Evolutionary conservation across 371 early-diverging fungal genomes (phyloP), one percentile per base, ranked within the genome.

Genomic region (Circinella minor): DNA sequence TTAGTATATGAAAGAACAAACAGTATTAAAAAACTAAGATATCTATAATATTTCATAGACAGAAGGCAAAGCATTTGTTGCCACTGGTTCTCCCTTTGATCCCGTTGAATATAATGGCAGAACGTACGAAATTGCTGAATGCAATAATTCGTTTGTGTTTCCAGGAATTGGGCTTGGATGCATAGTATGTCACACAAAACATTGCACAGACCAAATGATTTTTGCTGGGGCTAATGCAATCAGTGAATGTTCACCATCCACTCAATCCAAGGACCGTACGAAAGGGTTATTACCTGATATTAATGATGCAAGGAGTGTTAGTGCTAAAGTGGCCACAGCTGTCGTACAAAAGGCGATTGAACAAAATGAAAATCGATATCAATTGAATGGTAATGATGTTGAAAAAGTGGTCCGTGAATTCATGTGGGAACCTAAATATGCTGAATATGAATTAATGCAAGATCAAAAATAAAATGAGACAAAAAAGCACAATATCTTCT

Each of bases 121-220:
- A 37, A 67, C 27, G n/a, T 72, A 66, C 49, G 55, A 69, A n/a
- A 55, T 72, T 9, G 66, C 69, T 4, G 74, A 79, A 57, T 70
- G 74, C 51, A 79, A 79, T 59, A 79, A 79, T 49, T 62, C 68
- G 8, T 79, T 73, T 61, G 65, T 67, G 5, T 79, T 72, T 43
- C 80, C 80, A 11, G 80, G 80, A 8, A 79, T 79, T 69, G 80
- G 80, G 3, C 46, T 78, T 3, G 80, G 80, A 1, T 72, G 72
- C 48, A 36, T 72, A 3, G 65, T 72, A 14, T 43, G 67, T 36
- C 63, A 55, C 6, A 64, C 72, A 11, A 63, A 60, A 54, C 68
- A 65, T 36, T 72, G 67, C 54, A 72, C 72, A 34, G 72, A 72
- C 43, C 62, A 38, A 15, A 72, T 72, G 72, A 68, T 72, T 7